Conservation (phyloP, 768 basidiomycete genomes). For the Lanmaoa pseudosensibilis region DNA sequence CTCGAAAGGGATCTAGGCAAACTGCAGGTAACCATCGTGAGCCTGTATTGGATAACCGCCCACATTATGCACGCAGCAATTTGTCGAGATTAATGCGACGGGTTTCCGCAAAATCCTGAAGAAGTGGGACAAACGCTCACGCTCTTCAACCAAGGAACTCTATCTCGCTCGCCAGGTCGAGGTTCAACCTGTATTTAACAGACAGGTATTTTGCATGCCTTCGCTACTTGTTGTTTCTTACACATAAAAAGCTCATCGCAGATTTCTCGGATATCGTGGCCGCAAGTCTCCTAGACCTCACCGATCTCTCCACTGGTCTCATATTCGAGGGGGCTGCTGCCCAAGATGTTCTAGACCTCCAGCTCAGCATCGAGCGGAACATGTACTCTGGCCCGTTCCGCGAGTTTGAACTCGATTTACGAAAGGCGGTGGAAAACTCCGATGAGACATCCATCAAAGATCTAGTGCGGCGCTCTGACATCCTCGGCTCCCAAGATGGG, state of each 20-base stretch:
- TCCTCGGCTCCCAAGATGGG: conserved; percentile 58
- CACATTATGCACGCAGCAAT: conserved; percentile 60
- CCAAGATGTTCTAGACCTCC: conserved; percentile 72
- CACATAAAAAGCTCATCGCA: conserved; percentile 71
- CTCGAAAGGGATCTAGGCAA: conserved; percentile 94
- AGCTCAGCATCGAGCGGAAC: conserved; percentile 62
- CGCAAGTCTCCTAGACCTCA: conserved; percentile 75
- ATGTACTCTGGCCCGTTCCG: conserved; percentile 71
- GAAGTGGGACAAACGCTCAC: conserved; percentile 97
- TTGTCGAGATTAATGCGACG: conserved; percentile 94
- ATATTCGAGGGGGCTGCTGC: conserved; percentile 79
- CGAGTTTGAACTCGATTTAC: conserved; percentile 86
- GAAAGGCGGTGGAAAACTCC: conserved; percentile 65
- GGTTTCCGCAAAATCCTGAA: conserved; percentile 97
- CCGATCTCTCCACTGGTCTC: conserved; percentile 70
- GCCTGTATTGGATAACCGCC: conserved; percentile 9
- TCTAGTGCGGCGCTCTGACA: conserved; percentile 68
- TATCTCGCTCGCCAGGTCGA: conserved; percentile 97
- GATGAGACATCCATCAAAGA: conserved; percentile 65
- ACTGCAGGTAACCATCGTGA: conserved; percentile 66
- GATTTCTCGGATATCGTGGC: conserved; percentile 93
- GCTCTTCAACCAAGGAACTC: conserved; percentile 92
- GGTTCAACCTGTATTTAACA: conserved; percentile 97
- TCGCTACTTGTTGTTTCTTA: conserved; percentile 8
- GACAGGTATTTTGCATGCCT: conserved; percentile 60